A percentile compares a stretch with the other conserved stretches of the same genome.
Evolutionary conservation across 805 yeast genomes (phyloP).

Genomic region (Starmerella potacharoeniae): DNA sequence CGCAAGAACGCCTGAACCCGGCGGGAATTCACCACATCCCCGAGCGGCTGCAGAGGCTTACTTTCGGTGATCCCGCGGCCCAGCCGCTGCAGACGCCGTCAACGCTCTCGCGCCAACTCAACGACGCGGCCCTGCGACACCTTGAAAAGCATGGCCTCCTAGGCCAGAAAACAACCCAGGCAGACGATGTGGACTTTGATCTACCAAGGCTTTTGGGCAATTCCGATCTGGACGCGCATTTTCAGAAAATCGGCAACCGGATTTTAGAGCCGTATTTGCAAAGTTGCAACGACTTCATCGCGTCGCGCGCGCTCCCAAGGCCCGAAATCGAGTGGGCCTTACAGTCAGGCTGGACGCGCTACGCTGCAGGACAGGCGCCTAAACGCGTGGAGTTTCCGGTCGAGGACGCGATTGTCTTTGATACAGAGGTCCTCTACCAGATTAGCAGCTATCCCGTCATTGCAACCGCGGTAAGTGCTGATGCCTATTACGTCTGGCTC

Average conservation of each 20-base stretch:
- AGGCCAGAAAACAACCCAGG: slow-evolving; percentile 18
- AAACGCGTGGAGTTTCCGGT: slow-evolving; percentile 51
- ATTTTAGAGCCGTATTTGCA: slow-evolving; percentile 50
- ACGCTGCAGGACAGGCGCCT: slow-evolving; percentile 40
- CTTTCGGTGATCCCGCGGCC: slow-evolving; percentile 6
- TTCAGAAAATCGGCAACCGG: slow-evolving; percentile 48
- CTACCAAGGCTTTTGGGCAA: slow-evolving; percentile 67
- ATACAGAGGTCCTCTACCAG: slow-evolving; percentile 78
- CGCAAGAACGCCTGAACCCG: slow-evolving; percentile 17
- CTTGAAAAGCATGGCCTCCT: slow-evolving; percentile 11
- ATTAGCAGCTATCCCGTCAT: slow-evolving; percentile 61
- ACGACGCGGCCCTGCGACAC: slow-evolving; percentile 15
- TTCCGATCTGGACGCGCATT: slow-evolving; percentile 67
- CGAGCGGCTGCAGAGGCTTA: slow-evolving; percentile 14
- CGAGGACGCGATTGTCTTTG: slow-evolving; percentile 69
- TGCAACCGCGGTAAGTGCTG: slow-evolving; percentile 64
- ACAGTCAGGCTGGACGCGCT: slow-evolving; percentile 72
- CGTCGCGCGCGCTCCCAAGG: slow-evolving; percentile 2
- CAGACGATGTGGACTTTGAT: slow-evolving; percentile 18
- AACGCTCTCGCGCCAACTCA: background rate
- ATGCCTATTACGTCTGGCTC: slow-evolving; percentile 92
- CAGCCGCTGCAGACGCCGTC: background rate
- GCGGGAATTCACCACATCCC: slow-evolving; percentile 28
- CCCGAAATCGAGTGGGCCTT: slow-evolving; percentile 38
- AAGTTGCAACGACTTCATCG: background rate